Evolutionary conservation across 192 early-diverging fungal species (phyloP).

Genomic region (Kickxella alabastrina): DNA sequence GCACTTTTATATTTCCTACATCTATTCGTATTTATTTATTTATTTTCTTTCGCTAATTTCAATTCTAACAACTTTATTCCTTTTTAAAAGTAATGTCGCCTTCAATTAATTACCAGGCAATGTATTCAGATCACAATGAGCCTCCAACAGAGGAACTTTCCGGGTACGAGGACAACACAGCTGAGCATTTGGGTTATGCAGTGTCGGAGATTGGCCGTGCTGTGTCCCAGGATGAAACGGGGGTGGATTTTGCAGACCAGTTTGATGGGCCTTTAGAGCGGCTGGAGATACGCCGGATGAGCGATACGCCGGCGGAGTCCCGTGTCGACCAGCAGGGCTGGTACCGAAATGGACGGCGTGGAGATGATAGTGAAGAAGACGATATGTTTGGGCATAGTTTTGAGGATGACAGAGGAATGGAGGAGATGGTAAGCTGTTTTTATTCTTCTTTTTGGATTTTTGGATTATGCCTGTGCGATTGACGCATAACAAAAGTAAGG

Average conservation of each 20-base stretch:
- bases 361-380: slow-evolving; percentile 5
- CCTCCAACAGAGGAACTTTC: slow-evolving; percentile 19
- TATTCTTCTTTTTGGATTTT: no score
- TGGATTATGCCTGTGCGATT: no score
- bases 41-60: slow-evolving; percentile 1
- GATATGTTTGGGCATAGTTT: slow-evolving; percentile 29
- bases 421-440: no score
- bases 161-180: slow-evolving; percentile 15
- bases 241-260: slow-evolving; percentile 36
- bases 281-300: slow-evolving; percentile 12
- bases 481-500: no score
- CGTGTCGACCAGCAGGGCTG: no score
- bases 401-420: slow-evolving; percentile 30
- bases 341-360: neutral
- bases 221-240: slow-evolving; percentile 31
- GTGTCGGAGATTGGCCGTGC: slow-evolving; percentile 37
- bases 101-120: no score
- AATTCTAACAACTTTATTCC: no score
- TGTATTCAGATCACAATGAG: no score
- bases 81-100: no score
- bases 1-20: neutral
- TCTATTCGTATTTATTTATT: neutral
- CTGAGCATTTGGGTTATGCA: slow-evolving; percentile 1
- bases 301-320: no score
- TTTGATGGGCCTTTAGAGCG: slow-evolving; percentile 33